phyloP scores from a whole-genome alignment of 2,329 filamentous ascomycete species.

The Diaporthe citriasiana region DNA sequence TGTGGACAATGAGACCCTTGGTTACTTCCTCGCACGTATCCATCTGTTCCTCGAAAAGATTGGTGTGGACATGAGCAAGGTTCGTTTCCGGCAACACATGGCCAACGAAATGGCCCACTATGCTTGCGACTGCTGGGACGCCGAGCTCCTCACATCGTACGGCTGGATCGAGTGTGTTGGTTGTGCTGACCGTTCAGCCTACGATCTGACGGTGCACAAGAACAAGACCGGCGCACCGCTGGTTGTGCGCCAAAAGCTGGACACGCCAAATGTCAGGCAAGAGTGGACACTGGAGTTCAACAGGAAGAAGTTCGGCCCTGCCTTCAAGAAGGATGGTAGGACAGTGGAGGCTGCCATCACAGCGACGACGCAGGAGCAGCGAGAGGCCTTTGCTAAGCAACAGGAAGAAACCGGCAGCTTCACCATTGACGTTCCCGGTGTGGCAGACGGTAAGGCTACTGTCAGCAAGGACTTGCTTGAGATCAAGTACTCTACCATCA shows the following conservation, averaged over 20 bases:
- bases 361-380: slow-evolving; percentile 81
- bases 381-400: slow-evolving; percentile 82
- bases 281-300: slow-evolving; percentile 91
- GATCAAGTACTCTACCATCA: slow-evolving; percentile 86
- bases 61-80: slow-evolving; percentile 87
- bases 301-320: slow-evolving; percentile 95
- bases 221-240: slow-evolving; percentile 92
- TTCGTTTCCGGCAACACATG: slow-evolving; percentile 99
- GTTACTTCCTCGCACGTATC: slow-evolving; percentile 96
- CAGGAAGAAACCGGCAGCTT: slow-evolving; percentile 82
- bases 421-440: slow-evolving; percentile 78
- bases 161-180: slow-evolving; percentile 99
- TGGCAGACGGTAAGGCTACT: slow-evolving; percentile 80
- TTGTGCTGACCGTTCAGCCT: slow-evolving; percentile 95
- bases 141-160: slow-evolving; percentile 89
- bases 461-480: slow-evolving; percentile 83
- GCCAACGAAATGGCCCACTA: slow-evolving; percentile 85
- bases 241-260: slow-evolving; percentile 84
- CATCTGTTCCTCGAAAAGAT: slow-evolving; percentile 91
- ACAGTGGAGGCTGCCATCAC: slow-evolving; percentile 82
- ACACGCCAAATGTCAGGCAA: slow-evolving; percentile 83
- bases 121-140: slow-evolving; percentile 97
- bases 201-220: slow-evolving; percentile 91
- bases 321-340: slow-evolving; percentile 95
- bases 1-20: slow-evolving; percentile 97